Evolutionary conservation across 139 green algal species (phyloP), one percentile per base, ranked within the genome.

Genomic region (Yamagishiella unicocca): DNA sequence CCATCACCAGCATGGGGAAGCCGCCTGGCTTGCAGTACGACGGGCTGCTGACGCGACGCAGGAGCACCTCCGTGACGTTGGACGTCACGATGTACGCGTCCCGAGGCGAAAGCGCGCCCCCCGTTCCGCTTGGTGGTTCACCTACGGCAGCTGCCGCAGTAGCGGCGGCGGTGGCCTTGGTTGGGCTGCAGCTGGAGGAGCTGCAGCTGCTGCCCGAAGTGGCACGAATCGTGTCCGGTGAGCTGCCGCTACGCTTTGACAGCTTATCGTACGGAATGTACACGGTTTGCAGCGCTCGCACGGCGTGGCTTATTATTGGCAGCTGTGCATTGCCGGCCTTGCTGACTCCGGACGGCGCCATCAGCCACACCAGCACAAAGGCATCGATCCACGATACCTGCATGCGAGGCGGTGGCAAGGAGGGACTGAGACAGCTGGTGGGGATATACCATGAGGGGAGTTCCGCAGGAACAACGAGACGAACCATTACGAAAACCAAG

Each of bases 301-400:
- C 40, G 7, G 77, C 77, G 22, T 72, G 55, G 8, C 38, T 19
- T 0, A 84, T 55, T 24, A 84, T 35, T 25, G 77, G 77, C 9
- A 84, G 61, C 9, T 43, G 54, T 17, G 45, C 77, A 38, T 84
- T 84, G 77, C 40, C 40, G 29, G 27, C 55, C 35, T 84, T 84
- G 77, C 37, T 55, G 24, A 84, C 77, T 7, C 77, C 77, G 31
- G 54, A 73, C 5, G 77, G 77, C 6, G 77, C 77, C 77, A 84
- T 72, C 21, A 84, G 77, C 77, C 77, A 84, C 37, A 84, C 77
- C 77, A 84, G 19, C 4, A 72, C 5, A 27, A 84, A 84, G 2
- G 77, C 77, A 37, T 84, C 77, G 14, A 73, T 29, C 77, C 77
- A 84, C 8, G 77, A 71, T 17, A 73, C 77, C 77, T 84, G 53